Percentiles rank a stretch among this genome's conserved stretches.
Evolutionary conservation across 2,329 filamentous ascomycete species (phyloP).

Genomic region (Paraconiothyrium brasiliense): DNA sequence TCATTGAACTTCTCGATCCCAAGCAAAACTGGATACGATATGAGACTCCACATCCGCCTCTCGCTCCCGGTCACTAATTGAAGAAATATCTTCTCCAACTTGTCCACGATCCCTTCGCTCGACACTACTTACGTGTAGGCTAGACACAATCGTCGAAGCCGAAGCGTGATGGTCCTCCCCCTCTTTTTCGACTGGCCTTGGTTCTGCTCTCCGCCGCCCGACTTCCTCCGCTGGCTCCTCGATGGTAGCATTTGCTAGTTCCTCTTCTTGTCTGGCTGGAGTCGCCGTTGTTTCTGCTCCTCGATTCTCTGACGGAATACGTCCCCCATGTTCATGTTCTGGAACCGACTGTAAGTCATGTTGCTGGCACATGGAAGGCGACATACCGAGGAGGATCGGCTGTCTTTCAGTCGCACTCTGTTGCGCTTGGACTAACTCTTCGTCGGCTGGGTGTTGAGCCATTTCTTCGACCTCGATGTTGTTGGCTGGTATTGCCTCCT

Average conservation of each 20-base stretch:
- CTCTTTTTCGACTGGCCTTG: neutral
- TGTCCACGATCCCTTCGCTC: neutral
- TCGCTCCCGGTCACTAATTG: neutral
- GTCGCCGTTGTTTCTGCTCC: neutral
- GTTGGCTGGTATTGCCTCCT: neutral
- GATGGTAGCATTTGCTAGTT: no score
- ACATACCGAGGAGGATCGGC: constrained; percentile 16
- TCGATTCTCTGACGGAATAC: neutral
- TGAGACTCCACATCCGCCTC: neutral
- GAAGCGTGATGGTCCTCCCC: constrained; percentile 7
- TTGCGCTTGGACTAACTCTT: neutral
- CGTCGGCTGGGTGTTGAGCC: neutral
- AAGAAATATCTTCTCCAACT: neutral
- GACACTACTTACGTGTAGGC: constrained; percentile 19
- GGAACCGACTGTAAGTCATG: neutral
- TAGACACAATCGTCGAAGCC: constrained; percentile 21
- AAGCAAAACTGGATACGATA: constrained; percentile 11
- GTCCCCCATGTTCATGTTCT: neutral
- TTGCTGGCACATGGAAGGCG: constrained; percentile 1
- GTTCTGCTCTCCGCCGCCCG: no score
- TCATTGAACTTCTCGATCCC: neutral
- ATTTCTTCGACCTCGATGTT: constrained; percentile 10
- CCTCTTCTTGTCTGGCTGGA: neutral
- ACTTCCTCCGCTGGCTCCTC: neutral
- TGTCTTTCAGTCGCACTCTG: neutral